Base-by-base conservation (phyloP, 306 rosid species). In the Casuarina equisetifolia region DNA sequence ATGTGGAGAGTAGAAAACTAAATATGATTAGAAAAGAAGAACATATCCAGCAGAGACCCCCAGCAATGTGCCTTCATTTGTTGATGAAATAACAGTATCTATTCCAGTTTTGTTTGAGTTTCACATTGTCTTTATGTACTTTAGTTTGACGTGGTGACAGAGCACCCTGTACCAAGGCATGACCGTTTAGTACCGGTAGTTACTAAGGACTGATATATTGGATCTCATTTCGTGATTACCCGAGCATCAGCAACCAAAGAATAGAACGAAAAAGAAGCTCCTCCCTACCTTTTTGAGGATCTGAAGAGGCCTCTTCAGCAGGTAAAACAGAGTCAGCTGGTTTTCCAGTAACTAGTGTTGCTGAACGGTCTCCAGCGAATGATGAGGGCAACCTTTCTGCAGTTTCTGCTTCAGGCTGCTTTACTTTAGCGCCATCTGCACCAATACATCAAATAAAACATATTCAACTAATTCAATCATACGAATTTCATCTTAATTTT, bases 111-210 rank as follows among this genome's bases (percentile, higher is more conserved):
- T 44, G 51, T 49, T 25, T 76, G 9, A 48, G 72, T 45, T 11
- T 52, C 81, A 51, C 79, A 78, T 19, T 53, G 61, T 58, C 72
- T 79, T 76, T 42, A 70, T 55, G 51, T 53, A 74, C 57, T 82
- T 74, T 45, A 76, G 55, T 3, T 15, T 51, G 55, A 51, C 17
- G 13, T 11, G 55, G 58, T 48, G 81, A 25, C 72, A 44, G 80
- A 53, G 38, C 52, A 51, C 68, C 77, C 48, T 81, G 76, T 51
- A n/a, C 40, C 72, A 35, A 52, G 43, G 76, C 69, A 72, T 75
- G 44, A 16, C 52, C 11, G 52, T 79, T 72, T 59, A 59, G 39
- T 67, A 75, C 49, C 5, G 2, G 6, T 4, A 59, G 3, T 59
- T 59, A 59, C 20, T 20, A 7, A 2, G 11, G 11, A n/a, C 20